Evolutionary conservation across 331 rosid species (phyloP).

Genomic region (Pyrus hybrid): DNA sequence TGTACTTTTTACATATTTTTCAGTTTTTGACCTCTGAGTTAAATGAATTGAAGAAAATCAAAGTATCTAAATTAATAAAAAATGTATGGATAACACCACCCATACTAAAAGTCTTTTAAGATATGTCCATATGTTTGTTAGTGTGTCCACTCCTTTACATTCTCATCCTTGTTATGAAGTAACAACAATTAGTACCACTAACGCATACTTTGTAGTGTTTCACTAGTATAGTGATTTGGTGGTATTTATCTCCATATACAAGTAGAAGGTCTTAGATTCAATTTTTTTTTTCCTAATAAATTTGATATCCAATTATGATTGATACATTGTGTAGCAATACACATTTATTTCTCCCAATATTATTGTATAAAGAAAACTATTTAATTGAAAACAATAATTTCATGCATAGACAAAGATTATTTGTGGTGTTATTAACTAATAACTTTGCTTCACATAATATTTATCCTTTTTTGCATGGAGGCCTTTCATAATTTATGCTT

Average conservation of each 20-base stretch:
- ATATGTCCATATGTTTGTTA: neutral
- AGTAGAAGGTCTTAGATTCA: accelerated
- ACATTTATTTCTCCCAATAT: neutral
- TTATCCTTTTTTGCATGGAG: too few species aligned
- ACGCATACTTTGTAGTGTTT: neutral
- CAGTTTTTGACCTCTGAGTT: accelerated
- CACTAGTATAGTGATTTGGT: accelerated
- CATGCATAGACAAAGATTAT: neutral
- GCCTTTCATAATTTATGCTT: too few species aligned
- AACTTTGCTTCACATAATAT: too few species aligned
- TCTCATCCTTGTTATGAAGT: neutral
- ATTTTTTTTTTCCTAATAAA: too few species aligned
- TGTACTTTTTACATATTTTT: accelerated
- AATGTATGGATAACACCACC: too few species aligned
- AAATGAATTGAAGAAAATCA: too few species aligned
- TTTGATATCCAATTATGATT: too few species aligned
- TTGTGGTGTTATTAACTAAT: too few species aligned
- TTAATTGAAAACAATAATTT: too few species aligned
- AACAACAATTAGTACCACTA: neutral
- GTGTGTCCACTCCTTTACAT: neutral
- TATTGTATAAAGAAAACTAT: too few species aligned
- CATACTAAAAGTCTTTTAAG: neutral
- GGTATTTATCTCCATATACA: too few species aligned
- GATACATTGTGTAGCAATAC: accelerated
- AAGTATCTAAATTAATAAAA: too few species aligned